Evolutionary conservation across 2,329 filamentous ascomycete genomes (phyloP), one percentile per base, ranked within the genome.

Genomic region (Fusarium irregulare): DNA sequence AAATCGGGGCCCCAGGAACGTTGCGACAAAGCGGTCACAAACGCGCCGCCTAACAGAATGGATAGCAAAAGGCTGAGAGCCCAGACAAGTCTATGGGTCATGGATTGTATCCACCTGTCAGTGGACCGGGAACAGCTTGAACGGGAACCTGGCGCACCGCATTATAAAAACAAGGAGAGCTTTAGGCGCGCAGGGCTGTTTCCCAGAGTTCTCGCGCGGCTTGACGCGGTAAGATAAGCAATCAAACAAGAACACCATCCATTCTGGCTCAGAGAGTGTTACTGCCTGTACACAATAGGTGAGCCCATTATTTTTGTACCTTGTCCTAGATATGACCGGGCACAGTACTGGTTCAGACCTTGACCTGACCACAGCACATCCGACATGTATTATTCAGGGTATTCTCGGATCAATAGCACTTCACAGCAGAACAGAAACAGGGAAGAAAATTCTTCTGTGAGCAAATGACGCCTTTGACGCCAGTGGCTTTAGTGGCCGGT

Each of bases 381-480:
- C 18, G 34, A 37, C 34, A 27, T n/a, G 9, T 20, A 18, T 18
- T 8, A 7, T 37, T 11, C 21, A 25, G 23, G 14, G 23, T 40
- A 34, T 40, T 27, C 13, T 12, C 23, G 12, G 18, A 7, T 40
- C 16, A 41, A 51, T 9, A 28, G 4, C 4, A 25, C 4, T 20
- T 30, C 23, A n/a, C 21, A 62, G 7, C 14, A 23, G 13, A 27
- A 42, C 2, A n/a, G 21, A 54, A 30, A 21, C 18, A n/a, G 18
- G 48, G 23, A 40, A 18, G 28, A 57, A 56, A 64, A n/a, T 11
- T 44, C 44, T 23, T 21, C 37, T 27, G 14, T 21, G 20, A 4
- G 6, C 14, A 3, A 30, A 50, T 23, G 13, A 50, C 44, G 34
- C 40, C 59, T 46, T 64, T 41, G 18, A 64, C 45, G 51, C 51